A percentile compares a stretch with the other conserved stretches of the same genome.
Evolutionary conservation across 163 green algal species (phyloP).

Genomic region (Picocystis sp.): DNA sequence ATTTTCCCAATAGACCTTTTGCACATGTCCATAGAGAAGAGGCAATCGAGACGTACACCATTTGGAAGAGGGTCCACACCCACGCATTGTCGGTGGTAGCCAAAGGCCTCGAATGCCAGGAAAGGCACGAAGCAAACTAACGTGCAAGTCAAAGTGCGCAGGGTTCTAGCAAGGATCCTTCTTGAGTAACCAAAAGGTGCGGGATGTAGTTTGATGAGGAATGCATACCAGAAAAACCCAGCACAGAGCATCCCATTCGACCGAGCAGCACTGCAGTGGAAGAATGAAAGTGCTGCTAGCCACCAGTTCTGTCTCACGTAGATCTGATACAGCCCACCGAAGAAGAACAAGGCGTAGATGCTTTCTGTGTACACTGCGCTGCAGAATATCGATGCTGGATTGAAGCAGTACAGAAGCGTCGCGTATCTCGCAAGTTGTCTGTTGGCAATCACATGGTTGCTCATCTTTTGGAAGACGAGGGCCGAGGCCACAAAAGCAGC

Average conservation of each 20-base stretch:
- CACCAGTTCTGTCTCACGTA: slow-evolving; percentile 19
- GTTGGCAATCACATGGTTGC: slow-evolving; percentile 21
- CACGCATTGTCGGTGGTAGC: background rate
- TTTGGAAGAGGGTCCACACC: background rate
- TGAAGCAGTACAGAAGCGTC: slow-evolving; percentile 49
- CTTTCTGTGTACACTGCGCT: slow-evolving; percentile 70
- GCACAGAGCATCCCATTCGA: slow-evolving; percentile 41
- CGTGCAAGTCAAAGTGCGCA: too few species aligned
- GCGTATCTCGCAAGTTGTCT: slow-evolving; percentile 19
- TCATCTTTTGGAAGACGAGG: slow-evolving; percentile 21
- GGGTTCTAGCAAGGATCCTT: too few species aligned
- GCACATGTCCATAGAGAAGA: background rate
- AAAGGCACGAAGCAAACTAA: too few species aligned
- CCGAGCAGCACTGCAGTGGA: slow-evolving; percentile 19
- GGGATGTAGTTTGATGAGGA: background rate
- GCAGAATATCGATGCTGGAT: slow-evolving; percentile 63
- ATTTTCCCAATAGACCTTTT: slow-evolving; percentile 1
- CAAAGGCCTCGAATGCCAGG: background rate
- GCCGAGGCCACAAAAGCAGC: slow-evolving; percentile 24
- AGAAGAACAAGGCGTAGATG: slow-evolving; percentile 44
- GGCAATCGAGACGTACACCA: background rate
- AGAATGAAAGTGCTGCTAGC: slow-evolving; percentile 20
- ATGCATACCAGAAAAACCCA: slow-evolving; percentile 1
- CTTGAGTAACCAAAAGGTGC: too few species aligned
- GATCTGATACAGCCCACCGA: slow-evolving; percentile 29